phyloP scores from a whole-genome alignment of 805 yeast genomes.

The Lipomyces orientalis region DNA sequence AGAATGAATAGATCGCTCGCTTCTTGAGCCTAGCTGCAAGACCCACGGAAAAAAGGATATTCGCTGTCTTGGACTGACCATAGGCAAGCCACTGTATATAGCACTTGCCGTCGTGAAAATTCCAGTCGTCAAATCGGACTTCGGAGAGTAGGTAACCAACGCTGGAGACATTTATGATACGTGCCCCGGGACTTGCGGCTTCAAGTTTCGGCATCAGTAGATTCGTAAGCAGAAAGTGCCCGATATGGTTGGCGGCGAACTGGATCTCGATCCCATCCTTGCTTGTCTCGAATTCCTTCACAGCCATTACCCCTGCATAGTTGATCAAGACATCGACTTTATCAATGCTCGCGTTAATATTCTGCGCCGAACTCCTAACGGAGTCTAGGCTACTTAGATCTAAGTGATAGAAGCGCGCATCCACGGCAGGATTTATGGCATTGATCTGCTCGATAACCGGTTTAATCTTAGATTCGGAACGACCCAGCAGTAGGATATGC shows the following conservation, averaged over 20 bases:
- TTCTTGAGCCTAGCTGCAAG: background rate
- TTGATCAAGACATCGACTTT: background rate
- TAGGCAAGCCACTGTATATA: background rate
- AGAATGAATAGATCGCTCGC: background rate
- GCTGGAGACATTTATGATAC: background rate
- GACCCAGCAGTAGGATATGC: background rate
- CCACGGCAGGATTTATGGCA: background rate
- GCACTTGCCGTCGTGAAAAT: background rate
- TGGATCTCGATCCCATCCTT: background rate
- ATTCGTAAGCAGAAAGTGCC: conserved; percentile 2
- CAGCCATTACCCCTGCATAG: background rate
- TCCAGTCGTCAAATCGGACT: no score
- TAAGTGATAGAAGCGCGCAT: background rate
- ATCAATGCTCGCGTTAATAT: background rate
- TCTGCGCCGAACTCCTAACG: background rate
- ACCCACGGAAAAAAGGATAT: background rate
- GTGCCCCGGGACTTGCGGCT: background rate
- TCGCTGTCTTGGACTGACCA: background rate
- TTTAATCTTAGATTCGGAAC: background rate
- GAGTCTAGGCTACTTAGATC: background rate
- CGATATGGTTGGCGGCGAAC: conserved; percentile 1
- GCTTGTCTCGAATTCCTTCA: background rate
- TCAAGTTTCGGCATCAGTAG: background rate
- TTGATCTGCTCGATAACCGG: background rate
- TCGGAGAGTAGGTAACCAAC: background rate